Evolutionary conservation across 148 eudicot species (phyloP).

Genomic region (Camellia granthamiana): DNA sequence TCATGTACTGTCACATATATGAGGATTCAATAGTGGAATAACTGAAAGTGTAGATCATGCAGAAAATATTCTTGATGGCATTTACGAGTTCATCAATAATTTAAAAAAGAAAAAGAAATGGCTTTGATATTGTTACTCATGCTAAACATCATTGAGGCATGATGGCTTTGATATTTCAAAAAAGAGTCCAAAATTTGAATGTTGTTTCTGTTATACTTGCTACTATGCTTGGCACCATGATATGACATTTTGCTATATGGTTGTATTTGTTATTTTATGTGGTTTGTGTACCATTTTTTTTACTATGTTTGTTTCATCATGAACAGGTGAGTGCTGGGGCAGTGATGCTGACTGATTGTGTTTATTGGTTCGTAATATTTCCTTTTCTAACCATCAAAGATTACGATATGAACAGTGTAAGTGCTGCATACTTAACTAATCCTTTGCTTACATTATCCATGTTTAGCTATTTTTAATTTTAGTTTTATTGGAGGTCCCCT

Average conservation of each 20-base stretch:
- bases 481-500: not conserved
- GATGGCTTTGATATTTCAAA: not conserved
- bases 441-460: not conserved
- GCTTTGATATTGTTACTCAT: not conserved
- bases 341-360: constrained; percentile 58
- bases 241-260: not conserved
- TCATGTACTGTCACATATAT: not conserved
- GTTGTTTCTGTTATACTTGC: not conserved
- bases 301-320: constrained; percentile 8
- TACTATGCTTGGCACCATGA: not conserved
- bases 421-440: constrained; percentile 21
- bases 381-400: constrained; percentile 53
- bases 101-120: not conserved
- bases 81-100: not conserved
- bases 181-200: not conserved
- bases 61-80: not conserved
- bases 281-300: not conserved
- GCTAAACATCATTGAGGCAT: not conserved
- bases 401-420: constrained; percentile 46
- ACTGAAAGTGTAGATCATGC: not conserved
- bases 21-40: not conserved
- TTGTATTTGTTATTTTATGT: not conserved
- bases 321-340: constrained; percentile 70
- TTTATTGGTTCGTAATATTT: constrained; percentile 58
- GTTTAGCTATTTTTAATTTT: not conserved